Evolutionary conservation across 176 grass and related monocot species (phyloP), one percentile per base, ranked within the genome.

Genomic region (Phyllostachys edulis): DNA sequence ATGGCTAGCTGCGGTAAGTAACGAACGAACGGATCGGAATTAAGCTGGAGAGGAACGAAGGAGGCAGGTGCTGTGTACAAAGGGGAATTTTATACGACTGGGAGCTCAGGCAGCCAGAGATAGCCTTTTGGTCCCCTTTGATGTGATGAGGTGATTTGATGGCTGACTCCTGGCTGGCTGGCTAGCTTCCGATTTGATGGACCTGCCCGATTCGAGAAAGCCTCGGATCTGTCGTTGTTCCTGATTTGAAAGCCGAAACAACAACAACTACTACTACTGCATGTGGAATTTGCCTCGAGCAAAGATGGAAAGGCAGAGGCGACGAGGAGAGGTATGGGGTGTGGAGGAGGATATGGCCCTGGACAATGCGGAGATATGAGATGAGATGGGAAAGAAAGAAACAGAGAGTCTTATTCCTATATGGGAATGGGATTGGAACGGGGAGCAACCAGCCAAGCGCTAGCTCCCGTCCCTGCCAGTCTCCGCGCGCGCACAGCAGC

Each of bases 141-240:
- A 86, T 86, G 87, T 79, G 91, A 91, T 89, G 94, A 80, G 73
- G 79, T 83, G 90, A 91, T 95, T 94, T 89, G 87, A 94, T 87
- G 83, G 80, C 29, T 87, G 67, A 59, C 34, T 78, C 29, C 47
- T 72, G 49, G 71, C 39, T 38, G 50, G 77, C 24, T 76, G 55
- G 70, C 78, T 86, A 46, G 54, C 71, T 89, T 76, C 80, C 89
- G 96, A 99, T 99, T 92, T 94, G 97, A 99, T 90, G 92, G 97
- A 99, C 90, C 89, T 88, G 85, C 47, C 84, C 81, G 84, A 85
- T 90, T 92, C 94, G 88, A 88, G 76, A 85, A 90, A 85, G 74
- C 89, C 86, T 94, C 86, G 91, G 93, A 94, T 99, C 95, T 99
- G 96, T 93, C 89, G 92, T 97, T 85, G 84, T 61, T 79, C 46